phyloP scores from a whole-genome alignment of 2,329 filamentous ascomycete genomes.

The Talaromyces atroroseus region DNA sequence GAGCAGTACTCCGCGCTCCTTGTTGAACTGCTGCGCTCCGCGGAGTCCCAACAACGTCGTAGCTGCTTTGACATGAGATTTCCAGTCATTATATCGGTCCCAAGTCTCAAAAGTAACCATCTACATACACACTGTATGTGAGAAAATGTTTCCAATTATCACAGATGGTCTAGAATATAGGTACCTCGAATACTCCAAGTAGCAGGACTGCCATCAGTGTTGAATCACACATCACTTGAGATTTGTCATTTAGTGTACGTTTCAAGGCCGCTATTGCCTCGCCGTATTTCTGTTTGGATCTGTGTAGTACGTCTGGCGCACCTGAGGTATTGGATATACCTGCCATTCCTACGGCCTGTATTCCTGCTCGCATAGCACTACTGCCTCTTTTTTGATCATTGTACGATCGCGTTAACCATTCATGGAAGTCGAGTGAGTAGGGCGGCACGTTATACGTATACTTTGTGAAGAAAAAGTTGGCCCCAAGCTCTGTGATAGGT shows the following conservation, averaged over 20 bases:
- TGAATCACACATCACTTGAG: neutral
- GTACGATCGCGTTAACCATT: neutral
- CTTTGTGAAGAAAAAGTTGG: neutral
- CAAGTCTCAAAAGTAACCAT: neutral
- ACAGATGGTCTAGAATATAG: neutral
- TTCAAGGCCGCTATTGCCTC: neutral
- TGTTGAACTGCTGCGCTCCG: neutral
- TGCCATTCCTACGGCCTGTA: neutral
- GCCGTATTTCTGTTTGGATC: neutral
- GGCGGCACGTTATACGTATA: neutral
- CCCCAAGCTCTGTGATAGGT: neutral
- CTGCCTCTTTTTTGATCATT: neutral
- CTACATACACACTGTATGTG: neutral
- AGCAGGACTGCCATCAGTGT: neutral
- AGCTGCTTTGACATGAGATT: neutral
- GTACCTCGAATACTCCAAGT: neutral
- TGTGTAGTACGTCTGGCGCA: neutral
- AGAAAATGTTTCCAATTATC: neutral
- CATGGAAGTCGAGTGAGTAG: neutral
- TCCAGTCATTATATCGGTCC: neutral
- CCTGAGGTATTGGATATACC: neutral
- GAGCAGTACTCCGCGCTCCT: neutral
- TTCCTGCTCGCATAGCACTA: neutral
- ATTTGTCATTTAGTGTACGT: neutral
- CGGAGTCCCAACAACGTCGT: neutral